Base-by-base conservation (phyloP, 2,329 filamentous ascomycete genomes). In the Ploettnerulaceae sp. region DNA sequence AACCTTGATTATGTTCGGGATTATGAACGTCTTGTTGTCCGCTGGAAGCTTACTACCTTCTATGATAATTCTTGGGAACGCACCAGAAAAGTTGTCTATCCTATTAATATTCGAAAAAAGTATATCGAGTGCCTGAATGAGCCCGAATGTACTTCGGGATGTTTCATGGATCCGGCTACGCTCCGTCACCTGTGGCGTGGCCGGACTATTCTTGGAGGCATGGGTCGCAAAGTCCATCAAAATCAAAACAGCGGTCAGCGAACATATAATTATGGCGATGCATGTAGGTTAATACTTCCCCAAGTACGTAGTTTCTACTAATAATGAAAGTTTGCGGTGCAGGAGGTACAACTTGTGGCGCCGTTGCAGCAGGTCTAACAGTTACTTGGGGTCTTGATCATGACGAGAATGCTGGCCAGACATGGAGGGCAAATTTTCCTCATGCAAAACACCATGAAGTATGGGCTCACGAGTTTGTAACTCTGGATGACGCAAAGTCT, bases 321-420 rank as follows among this genome's bases (percentile, higher is more conserved):
- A 15, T 34, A 25, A 18, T 5, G 22, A 29, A 14, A 57, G 51
- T 86, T 52, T 84, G 77, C 26, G 85, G 87, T 1, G 84, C 77
- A 2, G 86, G 87, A 0, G 86, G 86, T 7, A 76, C 78, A 1
- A 84, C 84, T 0, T 67, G 74, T 3, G 86, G 84, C 0, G 84
- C 84, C 0, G 51, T 59, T n/a, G 55, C 66, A 22, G 75, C 76
- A 0, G 84, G 84, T 0, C 66, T 89, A 7, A 64, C 71, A 5
- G 58, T 87, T 0, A 64, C 68, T 7, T 79, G 77, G 60, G 81
- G 75, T 0, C 73, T 89, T 4, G 88, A 94, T 56, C 69, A 76
- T 11, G 75, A 48, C n/a, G 3, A 31, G 3, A 37, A 58, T 33
- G 45, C 52, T 9, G 32, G 39, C 3, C 14, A 29, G 8, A 55